Evolutionary conservation across 345 rosid species (phyloP).

Genomic region (Citropsis articulata): DNA sequence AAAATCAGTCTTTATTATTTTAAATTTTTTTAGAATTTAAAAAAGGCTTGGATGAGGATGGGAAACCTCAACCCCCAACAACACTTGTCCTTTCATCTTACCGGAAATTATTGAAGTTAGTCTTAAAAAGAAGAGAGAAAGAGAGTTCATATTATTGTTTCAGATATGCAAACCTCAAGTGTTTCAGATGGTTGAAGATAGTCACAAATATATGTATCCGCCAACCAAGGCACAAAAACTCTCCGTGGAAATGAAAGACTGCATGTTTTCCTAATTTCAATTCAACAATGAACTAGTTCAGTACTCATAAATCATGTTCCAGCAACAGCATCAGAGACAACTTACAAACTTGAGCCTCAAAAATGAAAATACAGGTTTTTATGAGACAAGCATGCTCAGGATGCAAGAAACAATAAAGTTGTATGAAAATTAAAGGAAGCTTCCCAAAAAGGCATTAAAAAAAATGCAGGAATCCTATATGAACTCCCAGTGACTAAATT

Average conservation of each 20-base stretch:
- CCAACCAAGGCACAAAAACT: conserved; percentile 85
- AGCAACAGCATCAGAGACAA: conserved; percentile 8
- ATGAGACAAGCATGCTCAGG: neutral
- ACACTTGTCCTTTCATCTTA: no score
- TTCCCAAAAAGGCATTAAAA: neutral
- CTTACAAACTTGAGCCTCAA: neutral
- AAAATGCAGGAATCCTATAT: neutral
- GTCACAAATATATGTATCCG: conserved; percentile 59
- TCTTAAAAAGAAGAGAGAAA: neutral
- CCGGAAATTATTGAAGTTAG: no score
- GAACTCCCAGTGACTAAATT: neutral
- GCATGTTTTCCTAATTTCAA: conserved; percentile 53
- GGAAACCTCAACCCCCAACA: no score
- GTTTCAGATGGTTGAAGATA: conserved; percentile 74
- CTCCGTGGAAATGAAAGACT: conserved; percentile 66
- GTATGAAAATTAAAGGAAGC: neutral
- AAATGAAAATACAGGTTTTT: conserved; percentile 2
- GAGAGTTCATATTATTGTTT: neutral
- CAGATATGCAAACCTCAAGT: conserved; percentile 56
- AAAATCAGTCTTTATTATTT: neutral
- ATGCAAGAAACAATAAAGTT: neutral
- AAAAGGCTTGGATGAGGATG: no score
- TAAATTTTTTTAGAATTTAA: no score
- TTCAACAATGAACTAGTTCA: conserved; percentile 3
- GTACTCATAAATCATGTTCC: neutral